A percentile compares a stretch with the other conserved stretches of the same genome.
Conservation (phyloP, 129 eudicot genomes). For the Sambucus nigra region DNA sequence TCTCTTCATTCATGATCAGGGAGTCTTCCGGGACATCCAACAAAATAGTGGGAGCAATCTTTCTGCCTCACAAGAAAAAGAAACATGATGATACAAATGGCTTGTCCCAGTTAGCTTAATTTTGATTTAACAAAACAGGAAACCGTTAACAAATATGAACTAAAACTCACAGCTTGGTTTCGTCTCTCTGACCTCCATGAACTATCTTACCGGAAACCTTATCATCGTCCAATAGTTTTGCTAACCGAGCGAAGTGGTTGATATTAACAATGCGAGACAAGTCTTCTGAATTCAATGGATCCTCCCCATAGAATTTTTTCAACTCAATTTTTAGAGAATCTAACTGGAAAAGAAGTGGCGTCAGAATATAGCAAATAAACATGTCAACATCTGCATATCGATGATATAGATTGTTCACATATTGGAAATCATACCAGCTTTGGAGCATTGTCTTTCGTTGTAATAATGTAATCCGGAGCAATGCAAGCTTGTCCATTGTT, state of each 20-base stretch:
- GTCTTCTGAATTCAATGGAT: conserved; percentile 65
- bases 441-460: conserved; percentile 68
- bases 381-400: conserved; percentile 9
- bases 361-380: not conserved
- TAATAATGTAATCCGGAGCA: conserved; percentile 22
- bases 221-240: conserved; percentile 58
- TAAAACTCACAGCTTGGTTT: conserved; percentile 49
- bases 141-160: conserved; percentile 3
- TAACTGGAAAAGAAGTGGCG: conserved; percentile 32
- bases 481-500: conserved; percentile 21
- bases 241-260: conserved; percentile 59
- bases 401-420: conserved; percentile 10
- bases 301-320: conserved; percentile 61
- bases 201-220: conserved; percentile 66
- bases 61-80: conserved; percentile 27
- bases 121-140: not conserved
- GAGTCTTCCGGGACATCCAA: conserved; percentile 72
- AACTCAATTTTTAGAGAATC: conserved; percentile 52
- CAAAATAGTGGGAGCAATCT: conserved; percentile 69
- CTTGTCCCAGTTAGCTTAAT: not conserved
- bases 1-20: conserved; percentile 78
- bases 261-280: conserved; percentile 60
- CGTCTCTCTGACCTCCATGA: conserved; percentile 77
- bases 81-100: not conserved
- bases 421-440: conserved; percentile 36